These are phyloP conservation scores for Peronospora farinosa DNA, from an alignment of 352 stramenopile species.

Conservation along the genomic window DNA sequence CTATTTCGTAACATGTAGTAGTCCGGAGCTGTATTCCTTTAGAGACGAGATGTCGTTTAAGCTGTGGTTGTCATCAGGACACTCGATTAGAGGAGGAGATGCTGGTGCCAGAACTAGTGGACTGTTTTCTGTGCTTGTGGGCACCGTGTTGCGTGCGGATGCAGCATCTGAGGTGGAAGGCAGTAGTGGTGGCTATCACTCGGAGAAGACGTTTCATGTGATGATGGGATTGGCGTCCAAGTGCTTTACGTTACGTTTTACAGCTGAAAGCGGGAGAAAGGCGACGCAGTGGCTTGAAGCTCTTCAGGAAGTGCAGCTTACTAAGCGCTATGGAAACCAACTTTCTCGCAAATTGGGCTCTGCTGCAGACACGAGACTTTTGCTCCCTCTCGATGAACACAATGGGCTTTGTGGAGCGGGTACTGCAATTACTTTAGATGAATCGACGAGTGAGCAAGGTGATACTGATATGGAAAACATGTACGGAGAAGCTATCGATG, in stretches of 20 bases:
- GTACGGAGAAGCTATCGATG: too few species aligned
- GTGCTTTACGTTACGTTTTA: slow-evolving; percentile 39
- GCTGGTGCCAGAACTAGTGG: slow-evolving; percentile 21
- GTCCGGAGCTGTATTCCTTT: slow-evolving; percentile 48
- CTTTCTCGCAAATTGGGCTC: slow-evolving; percentile 9
- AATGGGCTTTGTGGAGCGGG: slow-evolving; percentile 16
- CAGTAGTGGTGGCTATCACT: slow-evolving; percentile 20
- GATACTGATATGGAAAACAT: slow-evolving; percentile 4
- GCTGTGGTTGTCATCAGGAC: slow-evolving; percentile 47
- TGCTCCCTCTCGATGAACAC: slow-evolving; percentile 30
- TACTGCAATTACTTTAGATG: slow-evolving; percentile 2
- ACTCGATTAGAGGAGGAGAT: slow-evolving; percentile 27
- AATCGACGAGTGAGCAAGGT: slow-evolving; percentile 9
- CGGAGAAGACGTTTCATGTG: slow-evolving; percentile 44
- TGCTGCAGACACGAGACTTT: slow-evolving; percentile 21
- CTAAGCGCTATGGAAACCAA: slow-evolving; percentile 13
- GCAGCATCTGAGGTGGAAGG: slow-evolving; percentile 24
- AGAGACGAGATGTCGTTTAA: slow-evolving; percentile 62
- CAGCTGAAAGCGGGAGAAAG: slow-evolving; percentile 34
- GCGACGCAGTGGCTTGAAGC: slow-evolving; percentile 48
- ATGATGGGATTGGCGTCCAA: slow-evolving; percentile 40
- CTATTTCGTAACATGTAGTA: slow-evolving; percentile 45
- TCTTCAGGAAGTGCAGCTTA: slow-evolving; percentile 54
- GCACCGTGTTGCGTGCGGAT: slow-evolving; percentile 50
- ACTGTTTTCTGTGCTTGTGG: slow-evolving; percentile 37